Conservation (phyloP, 148 eudicot genomes). For the Arctostaphylos glauca region DNA sequence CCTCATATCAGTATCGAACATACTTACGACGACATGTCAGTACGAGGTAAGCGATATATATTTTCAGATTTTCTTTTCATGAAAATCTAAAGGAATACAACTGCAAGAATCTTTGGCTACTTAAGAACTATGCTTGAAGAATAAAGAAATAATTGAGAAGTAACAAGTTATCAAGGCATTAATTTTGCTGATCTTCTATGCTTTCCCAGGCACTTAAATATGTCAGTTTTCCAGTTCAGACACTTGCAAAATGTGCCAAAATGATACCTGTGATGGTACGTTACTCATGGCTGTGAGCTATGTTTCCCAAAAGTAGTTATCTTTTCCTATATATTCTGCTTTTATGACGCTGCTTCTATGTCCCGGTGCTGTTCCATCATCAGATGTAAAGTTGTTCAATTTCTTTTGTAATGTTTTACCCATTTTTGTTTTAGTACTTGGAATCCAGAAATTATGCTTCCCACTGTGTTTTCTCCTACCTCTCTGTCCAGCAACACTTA, state of each 20-base stretch:
- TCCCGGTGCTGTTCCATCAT: neutral
- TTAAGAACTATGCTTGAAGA: neutral
- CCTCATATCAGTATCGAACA: constrained; percentile 80
- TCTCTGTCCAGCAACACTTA: neutral
- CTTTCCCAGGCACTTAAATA: constrained; percentile 83
- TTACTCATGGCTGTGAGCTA: neutral
- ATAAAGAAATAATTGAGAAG: neutral
- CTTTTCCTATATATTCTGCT: neutral
- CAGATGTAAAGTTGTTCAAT: neutral
- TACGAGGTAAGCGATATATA: constrained; percentile 62
- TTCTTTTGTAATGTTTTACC: neutral
- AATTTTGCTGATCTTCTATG: constrained; percentile 8
- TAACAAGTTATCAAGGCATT: neutral
- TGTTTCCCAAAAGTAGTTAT: neutral
- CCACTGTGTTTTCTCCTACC: neutral
- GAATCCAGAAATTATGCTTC: neutral
- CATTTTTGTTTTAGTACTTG: neutral
- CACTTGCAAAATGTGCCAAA: constrained; percentile 95
- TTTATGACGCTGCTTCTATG: neutral
- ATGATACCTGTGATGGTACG: constrained; percentile 99
- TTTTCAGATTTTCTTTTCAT: constrained; percentile 2
- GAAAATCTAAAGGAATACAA: neutral
- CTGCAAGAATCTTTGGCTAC: neutral
- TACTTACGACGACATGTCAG: constrained; percentile 98
- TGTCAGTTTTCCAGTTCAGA: constrained; percentile 97